Conservation (phyloP, 768 basidiomycete genomes). For the Lactifluus subvellereus region DNA sequence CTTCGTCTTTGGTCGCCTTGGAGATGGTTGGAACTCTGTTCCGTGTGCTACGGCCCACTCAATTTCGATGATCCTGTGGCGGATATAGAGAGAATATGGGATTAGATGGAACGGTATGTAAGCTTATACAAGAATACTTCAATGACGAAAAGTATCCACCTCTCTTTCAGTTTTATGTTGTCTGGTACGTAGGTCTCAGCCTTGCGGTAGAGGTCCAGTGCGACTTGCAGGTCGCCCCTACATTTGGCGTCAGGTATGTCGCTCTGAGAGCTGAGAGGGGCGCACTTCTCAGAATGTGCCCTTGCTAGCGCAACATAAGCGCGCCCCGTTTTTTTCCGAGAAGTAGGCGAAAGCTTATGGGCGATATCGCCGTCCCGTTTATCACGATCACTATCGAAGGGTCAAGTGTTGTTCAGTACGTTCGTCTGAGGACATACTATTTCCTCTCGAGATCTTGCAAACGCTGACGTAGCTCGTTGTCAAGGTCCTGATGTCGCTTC, state of each 20-base stretch:
- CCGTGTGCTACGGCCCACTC: conserved; percentile 70
- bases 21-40: conserved; percentile 52
- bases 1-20: conserved; percentile 40
- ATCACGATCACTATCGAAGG: conserved; percentile 47
- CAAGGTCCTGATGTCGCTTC: conserved; percentile 60
- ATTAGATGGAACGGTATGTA: conserved; percentile 25
- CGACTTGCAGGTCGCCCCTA: conserved; percentile 76
- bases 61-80: conserved; percentile 69
- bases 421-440: conserved; percentile 45
- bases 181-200: conserved; percentile 82
- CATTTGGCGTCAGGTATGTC: background rate
- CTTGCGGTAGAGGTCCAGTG: conserved; percentile 76
- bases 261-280: conserved; percentile 9
- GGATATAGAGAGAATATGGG: conserved; percentile 27
- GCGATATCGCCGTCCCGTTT: conserved; percentile 56
- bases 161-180: conserved; percentile 78
- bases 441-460: conserved; percentile 67
- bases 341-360: conserved; percentile 61
- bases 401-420: background rate
- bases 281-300: conserved; percentile 74
- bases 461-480: conserved; percentile 57
- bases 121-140: conserved; percentile 49
- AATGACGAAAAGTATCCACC: conserved; percentile 73
- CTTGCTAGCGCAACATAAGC: conserved; percentile 83
- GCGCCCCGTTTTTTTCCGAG: conserved; percentile 75